Base-by-base conservation (phyloP, 192 early-diverging fungal species). In the Gonapodya sp. region DNA sequence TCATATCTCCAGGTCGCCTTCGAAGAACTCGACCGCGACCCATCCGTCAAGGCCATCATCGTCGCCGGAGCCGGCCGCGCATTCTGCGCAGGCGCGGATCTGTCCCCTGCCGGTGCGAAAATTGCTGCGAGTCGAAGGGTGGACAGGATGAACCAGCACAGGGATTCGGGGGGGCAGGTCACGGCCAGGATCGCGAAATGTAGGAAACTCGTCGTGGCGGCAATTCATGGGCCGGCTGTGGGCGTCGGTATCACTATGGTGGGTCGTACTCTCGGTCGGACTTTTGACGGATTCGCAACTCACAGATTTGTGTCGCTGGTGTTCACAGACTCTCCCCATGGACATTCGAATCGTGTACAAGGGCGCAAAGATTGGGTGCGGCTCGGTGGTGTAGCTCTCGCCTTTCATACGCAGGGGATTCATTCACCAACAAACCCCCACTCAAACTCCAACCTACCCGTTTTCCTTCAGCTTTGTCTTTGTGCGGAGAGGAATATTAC, bases 151-250 rank as follows among this genome's bases (percentile, higher is more conserved):
- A 79, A 81, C 34, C 34, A 35, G 35, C 80, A 82, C 82, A 33
- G 82, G n/a, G 82, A 82, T 35, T 31, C n/a, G 18, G 82, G 82
- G 30, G 82, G 82, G 16, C 36, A 34, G 33, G 82, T 82, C 0
- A 34, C 36, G 14, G 80, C 81, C 0, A 46, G 80, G 24, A 73
- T 82, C 64, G 33, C 30, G 18, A 36, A 37, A 35, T 82, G 79
- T 34, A 35, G 18, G 2, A 82, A 82, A 33, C n/a, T 79, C 80
- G 72, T 64, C 31, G 82, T 84, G 35, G 83, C 83, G 24, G 83
- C 83, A 31, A 84, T 84, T 73, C 81, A 84, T 36, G 83, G 83
- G 34, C 64, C 81, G 37, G 83, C 83, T 1, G 79, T 84, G 36
- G 83, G 83, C 36, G 83, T 82, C 35, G 83, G 83, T 2, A 80